Conservation (phyloP, 495 filamentous ascomycete species). For the Rhypophila decipiens region DNA sequence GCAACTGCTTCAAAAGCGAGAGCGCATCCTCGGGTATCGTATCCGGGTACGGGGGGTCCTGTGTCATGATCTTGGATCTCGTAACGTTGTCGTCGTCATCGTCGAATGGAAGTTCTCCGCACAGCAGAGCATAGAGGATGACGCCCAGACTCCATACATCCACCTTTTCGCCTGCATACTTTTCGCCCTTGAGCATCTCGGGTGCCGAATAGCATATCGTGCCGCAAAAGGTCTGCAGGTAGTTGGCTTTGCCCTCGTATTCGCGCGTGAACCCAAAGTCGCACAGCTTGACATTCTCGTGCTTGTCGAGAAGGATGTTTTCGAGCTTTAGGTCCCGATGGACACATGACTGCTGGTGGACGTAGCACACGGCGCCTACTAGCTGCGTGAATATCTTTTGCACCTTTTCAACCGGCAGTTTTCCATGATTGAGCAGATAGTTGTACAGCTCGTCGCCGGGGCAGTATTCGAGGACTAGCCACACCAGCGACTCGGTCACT, state of each 20-base stretch:
- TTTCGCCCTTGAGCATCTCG: constrained; percentile 97
- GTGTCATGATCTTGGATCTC: constrained; percentile 72
- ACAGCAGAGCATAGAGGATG: constrained; percentile 87
- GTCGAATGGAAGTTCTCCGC: constrained; percentile 91
- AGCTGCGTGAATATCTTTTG: constrained; percentile 95
- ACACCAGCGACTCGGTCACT: constrained; percentile 88
- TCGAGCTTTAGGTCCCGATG: constrained; percentile 96
- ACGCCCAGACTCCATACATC: constrained; percentile 98
- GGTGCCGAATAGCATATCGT: constrained; percentile 97
- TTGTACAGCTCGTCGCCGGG: constrained; percentile 96
- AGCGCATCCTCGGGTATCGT: constrained; percentile 71
- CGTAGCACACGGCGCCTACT: constrained; percentile 91
- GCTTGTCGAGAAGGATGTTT: constrained; percentile 93
- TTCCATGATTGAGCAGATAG: constrained; percentile 81
- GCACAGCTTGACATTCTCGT: constrained; percentile 97
- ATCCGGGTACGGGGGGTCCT: constrained; percentile 80
- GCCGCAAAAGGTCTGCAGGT: constrained; percentile 95
- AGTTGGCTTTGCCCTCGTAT: constrained; percentile 91
- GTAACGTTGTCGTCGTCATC: constrained; percentile 87
- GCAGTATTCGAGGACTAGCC: constrained; percentile 96
- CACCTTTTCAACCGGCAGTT: constrained; percentile 78
- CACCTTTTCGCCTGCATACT: constrained; percentile 94
- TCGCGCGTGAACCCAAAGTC: constrained; percentile 98
- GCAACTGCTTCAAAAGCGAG: constrained; percentile 63
- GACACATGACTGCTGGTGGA: constrained; percentile 91